These are phyloP conservation scores for Pleurotus sapidus DNA, from an alignment of 768 basidiomycete species.

Conservation along the genomic window DNA sequence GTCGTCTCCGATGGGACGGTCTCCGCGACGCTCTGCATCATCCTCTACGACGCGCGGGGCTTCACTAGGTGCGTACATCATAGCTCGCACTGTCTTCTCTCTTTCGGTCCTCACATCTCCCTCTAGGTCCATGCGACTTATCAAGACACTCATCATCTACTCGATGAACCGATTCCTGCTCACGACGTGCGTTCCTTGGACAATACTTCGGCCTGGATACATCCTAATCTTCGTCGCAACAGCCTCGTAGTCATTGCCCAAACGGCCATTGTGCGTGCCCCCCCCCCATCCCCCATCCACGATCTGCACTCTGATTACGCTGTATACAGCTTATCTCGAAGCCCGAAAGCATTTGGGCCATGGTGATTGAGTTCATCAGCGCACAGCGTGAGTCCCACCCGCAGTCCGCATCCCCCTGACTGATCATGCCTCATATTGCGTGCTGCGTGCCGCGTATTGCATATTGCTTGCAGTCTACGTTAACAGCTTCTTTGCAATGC, in stretches of 20 bases:
- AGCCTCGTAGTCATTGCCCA: background rate
- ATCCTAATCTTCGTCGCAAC: background rate
- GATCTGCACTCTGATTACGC: background rate
- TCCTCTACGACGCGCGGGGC: background rate
- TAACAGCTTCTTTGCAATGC: background rate
- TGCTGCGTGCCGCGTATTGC: background rate
- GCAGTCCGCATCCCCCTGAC: background rate
- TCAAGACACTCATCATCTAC: background rate
- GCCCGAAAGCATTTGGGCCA: background rate
- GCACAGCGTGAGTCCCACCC: background rate
- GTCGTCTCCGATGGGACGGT: background rate
- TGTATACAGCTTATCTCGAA: background rate
- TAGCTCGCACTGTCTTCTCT: too few species aligned
- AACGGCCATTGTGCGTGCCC: background rate
- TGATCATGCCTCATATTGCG: too few species aligned
- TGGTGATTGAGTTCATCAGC: background rate
- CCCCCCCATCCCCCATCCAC: too few species aligned
- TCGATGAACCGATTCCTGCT: background rate
- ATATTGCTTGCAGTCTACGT: background rate
- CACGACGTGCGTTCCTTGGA: background rate
- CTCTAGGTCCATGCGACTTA: background rate
- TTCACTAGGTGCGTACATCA: background rate
- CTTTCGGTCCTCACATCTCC: too few species aligned
- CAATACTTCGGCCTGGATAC: background rate
- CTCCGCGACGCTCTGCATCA: background rate